These are phyloP conservation scores for Paramecium octaurelia DNA, from an alignment of 73 alveolate genomes.

Conservation along the genomic window DNA sequence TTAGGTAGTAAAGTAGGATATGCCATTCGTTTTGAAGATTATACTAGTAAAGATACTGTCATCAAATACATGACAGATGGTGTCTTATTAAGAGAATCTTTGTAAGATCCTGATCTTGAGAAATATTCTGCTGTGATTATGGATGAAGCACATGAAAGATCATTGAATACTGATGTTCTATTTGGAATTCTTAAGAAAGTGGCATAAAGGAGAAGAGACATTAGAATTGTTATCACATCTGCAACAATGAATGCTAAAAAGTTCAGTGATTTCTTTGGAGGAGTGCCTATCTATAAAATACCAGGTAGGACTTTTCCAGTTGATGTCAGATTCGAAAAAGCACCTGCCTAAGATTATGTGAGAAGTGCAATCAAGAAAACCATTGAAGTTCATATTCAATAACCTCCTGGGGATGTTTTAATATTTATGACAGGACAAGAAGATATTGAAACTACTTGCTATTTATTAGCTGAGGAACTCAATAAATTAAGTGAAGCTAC, in stretches of 20 bases:
- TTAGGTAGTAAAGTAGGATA: conserved; percentile 96
- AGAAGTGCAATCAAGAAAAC: conserved; percentile 99
- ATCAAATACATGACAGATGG: conserved; percentile 99
- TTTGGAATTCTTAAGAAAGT: conserved; percentile 97
- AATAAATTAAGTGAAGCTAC: conserved; percentile 90
- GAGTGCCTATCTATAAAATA: conserved; percentile 96
- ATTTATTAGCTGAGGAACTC: conserved; percentile 88
- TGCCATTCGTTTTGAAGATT: conserved; percentile 99
- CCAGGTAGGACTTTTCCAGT: conserved; percentile 99
- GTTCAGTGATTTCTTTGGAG: conserved; percentile 98
- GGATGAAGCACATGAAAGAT: conserved; percentile 99
- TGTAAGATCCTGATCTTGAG: conserved; percentile 97
- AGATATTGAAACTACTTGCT: conserved; percentile 98
- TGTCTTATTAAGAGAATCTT: conserved; percentile 98
- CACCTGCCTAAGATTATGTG: conserved; percentile 98
- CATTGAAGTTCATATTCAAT: conserved; percentile 94
- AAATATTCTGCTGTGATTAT: conserved; percentile 92
- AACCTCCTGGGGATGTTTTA: conserved; percentile 95
- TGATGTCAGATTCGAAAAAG: conserved; percentile 84
- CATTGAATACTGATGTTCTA: conserved; percentile 99
- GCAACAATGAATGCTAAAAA: conserved; percentile 99
- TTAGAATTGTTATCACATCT: conserved; percentile 97
- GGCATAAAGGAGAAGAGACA: conserved; percentile 90
- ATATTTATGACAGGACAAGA: conserved; percentile 99
- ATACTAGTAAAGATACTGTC: conserved; percentile 88